Conservation (phyloP, 495 filamentous ascomycete genomes). For the Penicillium tannophilum region DNA sequence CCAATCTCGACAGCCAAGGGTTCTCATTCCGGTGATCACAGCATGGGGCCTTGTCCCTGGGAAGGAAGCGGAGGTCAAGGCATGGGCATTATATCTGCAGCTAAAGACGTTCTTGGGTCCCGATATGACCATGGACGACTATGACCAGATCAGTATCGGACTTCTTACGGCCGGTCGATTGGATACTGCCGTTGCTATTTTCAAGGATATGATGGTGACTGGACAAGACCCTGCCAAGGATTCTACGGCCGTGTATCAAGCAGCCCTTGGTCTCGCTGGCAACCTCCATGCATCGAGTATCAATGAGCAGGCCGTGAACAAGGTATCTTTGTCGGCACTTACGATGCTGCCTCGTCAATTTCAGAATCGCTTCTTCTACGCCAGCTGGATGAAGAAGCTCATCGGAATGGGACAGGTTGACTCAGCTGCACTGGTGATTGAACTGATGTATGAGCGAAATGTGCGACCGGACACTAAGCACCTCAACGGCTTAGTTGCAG, state of each 20-base stretch:
- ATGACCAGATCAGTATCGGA: conserved; percentile 65
- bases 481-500: conserved; percentile 74
- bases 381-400: conserved; percentile 79
- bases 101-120: conserved; percentile 60
- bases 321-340: conserved; percentile 52
- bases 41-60: conserved; percentile 39
- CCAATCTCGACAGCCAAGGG: conserved; percentile 53
- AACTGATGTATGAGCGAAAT: conserved; percentile 66
- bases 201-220: conserved; percentile 84
- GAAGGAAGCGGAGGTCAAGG: conserved; percentile 50
- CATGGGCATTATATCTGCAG: conserved; percentile 68
- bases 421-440: conserved; percentile 66
- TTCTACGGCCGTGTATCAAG: conserved; percentile 51
- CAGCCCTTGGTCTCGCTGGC: conserved; percentile 43
- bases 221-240: conserved; percentile 51
- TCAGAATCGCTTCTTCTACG: conserved; percentile 78
- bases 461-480: conserved; percentile 67
- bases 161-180: conserved; percentile 61
- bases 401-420: conserved; percentile 71
- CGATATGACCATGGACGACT: conserved; percentile 72
- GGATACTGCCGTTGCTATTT: conserved; percentile 68
- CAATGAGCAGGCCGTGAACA: conserved; percentile 50
- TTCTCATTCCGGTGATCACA: conserved; percentile 66
- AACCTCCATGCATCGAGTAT: conserved; percentile 52
- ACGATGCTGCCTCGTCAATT: conserved; percentile 60